These are phyloP conservation scores for Margaritispora aquatica DNA, from an alignment of 495 filamentous ascomycete genomes.

Conservation along the genomic window DNA sequence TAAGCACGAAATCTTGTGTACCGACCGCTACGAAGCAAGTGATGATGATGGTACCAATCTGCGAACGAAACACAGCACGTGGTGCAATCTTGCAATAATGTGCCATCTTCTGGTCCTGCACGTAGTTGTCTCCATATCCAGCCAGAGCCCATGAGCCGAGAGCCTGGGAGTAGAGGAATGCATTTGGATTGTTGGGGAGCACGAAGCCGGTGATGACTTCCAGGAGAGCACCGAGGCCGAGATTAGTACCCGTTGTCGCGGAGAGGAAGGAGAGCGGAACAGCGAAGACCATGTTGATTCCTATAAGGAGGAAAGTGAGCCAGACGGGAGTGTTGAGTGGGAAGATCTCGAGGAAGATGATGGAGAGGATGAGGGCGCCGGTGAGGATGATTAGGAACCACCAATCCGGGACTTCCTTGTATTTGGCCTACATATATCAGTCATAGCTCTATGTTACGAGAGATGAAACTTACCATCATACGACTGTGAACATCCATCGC, in stretches of 20 bases:
- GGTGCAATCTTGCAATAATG: constrained; percentile 67
- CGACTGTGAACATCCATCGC: constrained; percentile 61
- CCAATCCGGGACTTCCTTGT: constrained; percentile 53
- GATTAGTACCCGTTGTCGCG: constrained; percentile 30
- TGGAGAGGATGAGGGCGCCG: constrained; percentile 42
- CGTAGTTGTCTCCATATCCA: constrained; percentile 45
- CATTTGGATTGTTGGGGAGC: constrained; percentile 53
- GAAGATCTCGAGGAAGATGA: constrained; percentile 47
- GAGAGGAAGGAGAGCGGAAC: constrained; percentile 26
- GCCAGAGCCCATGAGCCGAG: constrained; percentile 54
- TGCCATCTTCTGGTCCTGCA: constrained; percentile 35
- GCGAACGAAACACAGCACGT: constrained; percentile 49
- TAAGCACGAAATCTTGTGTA: constrained; percentile 55
- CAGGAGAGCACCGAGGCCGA: constrained; percentile 48
- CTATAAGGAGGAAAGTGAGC: constrained; percentile 21
- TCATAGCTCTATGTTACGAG: too few relatives aligned
- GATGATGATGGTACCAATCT: constrained; percentile 51
- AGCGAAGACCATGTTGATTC: constrained; percentile 27
- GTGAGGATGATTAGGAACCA: constrained; percentile 51
- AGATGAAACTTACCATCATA: too few relatives aligned
- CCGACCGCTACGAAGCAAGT: constrained; percentile 52
- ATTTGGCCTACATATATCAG: too few relatives aligned
- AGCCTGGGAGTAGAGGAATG: constrained; percentile 60
- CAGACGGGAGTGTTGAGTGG: constrained; percentile 16
- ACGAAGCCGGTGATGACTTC: constrained; percentile 60